These are phyloP conservation scores for Jamesozyma piceae DNA, from an alignment of 805 yeast species.

Conservation along the genomic window DNA sequence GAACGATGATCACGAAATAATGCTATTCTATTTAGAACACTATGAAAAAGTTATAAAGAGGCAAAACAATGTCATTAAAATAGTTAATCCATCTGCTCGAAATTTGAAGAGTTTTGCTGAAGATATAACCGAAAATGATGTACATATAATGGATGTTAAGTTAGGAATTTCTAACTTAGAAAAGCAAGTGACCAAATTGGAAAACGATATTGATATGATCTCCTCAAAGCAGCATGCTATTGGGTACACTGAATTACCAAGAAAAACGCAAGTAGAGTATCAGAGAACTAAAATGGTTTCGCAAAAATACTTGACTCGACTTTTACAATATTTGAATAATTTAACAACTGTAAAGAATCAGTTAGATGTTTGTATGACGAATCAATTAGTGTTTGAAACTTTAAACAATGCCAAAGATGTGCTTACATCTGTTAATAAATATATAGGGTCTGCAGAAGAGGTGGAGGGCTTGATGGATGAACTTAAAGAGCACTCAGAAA, in stretches of 20 bases:
- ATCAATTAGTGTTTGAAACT: constrained; percentile 32
- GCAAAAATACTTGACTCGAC: constrained; percentile 28
- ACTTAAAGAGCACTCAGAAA: constrained; percentile 31
- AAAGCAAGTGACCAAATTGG: constrained; percentile 15
- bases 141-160: constrained; percentile 29
- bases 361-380: constrained; percentile 37
- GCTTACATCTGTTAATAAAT: constrained; percentile 32
- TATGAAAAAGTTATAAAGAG: constrained; percentile 12
- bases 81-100: constrained; percentile 11
- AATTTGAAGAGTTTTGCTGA: constrained; percentile 10
- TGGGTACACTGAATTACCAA: constrained; percentile 17
- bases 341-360: constrained; percentile 32
- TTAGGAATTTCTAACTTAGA: constrained; percentile 13
- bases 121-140: constrained; percentile 29
- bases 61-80: constrained; percentile 14
- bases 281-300: constrained; percentile 31
- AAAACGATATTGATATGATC: constrained; percentile 15
- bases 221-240: constrained; percentile 14
- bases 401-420: constrained; percentile 31
- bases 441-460: constrained; percentile 36
- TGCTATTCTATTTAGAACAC: constrained; percentile 14
- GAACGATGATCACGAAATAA: constrained; percentile 10
- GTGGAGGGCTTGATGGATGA: constrained; percentile 36
- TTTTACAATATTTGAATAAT: constrained; percentile 30
- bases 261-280: constrained; percentile 26